Evolutionary conservation across 2,329 filamentous ascomycete genomes (phyloP), one percentile per base, ranked within the genome.

Genomic region (Malbranchea zuffiana): DNA sequence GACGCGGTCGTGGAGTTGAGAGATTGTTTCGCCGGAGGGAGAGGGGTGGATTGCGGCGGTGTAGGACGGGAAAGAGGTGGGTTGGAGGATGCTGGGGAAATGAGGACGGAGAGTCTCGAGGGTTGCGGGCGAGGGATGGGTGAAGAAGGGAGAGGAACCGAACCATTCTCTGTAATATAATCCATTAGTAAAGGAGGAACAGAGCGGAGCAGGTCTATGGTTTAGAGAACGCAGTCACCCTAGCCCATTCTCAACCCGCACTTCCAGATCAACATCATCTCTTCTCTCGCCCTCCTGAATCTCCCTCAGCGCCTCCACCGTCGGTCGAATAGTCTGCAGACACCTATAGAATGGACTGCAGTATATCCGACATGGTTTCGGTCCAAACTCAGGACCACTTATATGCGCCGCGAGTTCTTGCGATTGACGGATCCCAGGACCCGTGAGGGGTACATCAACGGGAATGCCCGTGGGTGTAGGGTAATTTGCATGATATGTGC

Each of bases 281-380:
- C 56, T 44, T 38, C 45, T 47, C 30, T 61, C 55, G 52, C 60
- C 57, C 47, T 39, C 40, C 32, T 48, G 47, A 29, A 42, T 44
- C 29, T 49, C 50, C 42, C 50, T 57, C 41, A 61, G 52, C 32
- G 53, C 60, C 44, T 62, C 62, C 3, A 75, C 65, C 7, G 56
- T 56, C n/a, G 86, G 85, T 32, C 72, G 67, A 35, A 93, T 75
- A 2, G 86, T 93, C 62, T 93, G 82, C 27, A 93, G 65, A 54
- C 86, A 94, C 46, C 86, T 75, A 59, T 90, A 93, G 62, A 85
- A 93, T 0, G 84, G 82, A 43, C 80, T 86, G 20, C 76, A 82
- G 64, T 94, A 96, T 47, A 96, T 5, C 59, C 64, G 44, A 60
- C 58, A 63, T 12, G 61, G 60, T 37, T 60, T 62, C 0, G 61